Percentiles rank a stretch among this genome's conserved stretches.
phyloP scores from a whole-genome alignment of 352 stramenopile species.

The Pythium myriotylum region DNA sequence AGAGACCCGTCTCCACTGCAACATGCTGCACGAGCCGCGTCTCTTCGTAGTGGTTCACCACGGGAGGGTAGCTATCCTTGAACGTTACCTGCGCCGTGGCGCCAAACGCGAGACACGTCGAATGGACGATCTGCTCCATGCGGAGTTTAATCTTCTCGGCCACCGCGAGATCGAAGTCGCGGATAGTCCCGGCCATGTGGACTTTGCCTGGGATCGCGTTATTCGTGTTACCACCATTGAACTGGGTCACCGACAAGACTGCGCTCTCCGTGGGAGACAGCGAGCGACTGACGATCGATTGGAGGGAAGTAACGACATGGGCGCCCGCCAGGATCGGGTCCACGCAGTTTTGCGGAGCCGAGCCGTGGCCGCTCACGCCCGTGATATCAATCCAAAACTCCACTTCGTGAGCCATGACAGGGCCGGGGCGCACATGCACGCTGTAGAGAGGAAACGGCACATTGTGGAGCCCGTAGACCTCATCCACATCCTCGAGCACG shows the following conservation, averaged over 20 bases:
- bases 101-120: conserved; percentile 83
- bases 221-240: conserved; percentile 92
- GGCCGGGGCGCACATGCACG: conserved; percentile 86
- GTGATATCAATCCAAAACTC: conserved; percentile 92
- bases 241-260: conserved; percentile 91
- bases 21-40: conserved; percentile 80
- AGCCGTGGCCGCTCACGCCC: conserved; percentile 94
- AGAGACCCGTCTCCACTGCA: conserved; percentile 63
- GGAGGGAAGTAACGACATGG: conserved; percentile 90
- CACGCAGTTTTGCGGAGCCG: conserved; percentile 89
- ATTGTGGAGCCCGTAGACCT: conserved; percentile 95
- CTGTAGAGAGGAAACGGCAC: conserved; percentile 88
- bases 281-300: conserved; percentile 92
- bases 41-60: conserved; percentile 82
- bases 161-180: conserved; percentile 89
- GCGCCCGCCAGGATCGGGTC: conserved; percentile 93
- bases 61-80: conserved; percentile 69
- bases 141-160: conserved; percentile 81
- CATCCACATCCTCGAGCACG: conserved; percentile 80
- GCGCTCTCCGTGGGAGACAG: conserved; percentile 91
- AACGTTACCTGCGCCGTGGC: conserved; percentile 68
- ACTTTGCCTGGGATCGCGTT: conserved; percentile 94
- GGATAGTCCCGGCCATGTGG: conserved; percentile 91
- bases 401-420: conserved; percentile 92
- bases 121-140: conserved; percentile 84